phyloP scores from a whole-genome alignment of 768 basidiomycete genomes.

The Agrocybe pediades region DNA sequence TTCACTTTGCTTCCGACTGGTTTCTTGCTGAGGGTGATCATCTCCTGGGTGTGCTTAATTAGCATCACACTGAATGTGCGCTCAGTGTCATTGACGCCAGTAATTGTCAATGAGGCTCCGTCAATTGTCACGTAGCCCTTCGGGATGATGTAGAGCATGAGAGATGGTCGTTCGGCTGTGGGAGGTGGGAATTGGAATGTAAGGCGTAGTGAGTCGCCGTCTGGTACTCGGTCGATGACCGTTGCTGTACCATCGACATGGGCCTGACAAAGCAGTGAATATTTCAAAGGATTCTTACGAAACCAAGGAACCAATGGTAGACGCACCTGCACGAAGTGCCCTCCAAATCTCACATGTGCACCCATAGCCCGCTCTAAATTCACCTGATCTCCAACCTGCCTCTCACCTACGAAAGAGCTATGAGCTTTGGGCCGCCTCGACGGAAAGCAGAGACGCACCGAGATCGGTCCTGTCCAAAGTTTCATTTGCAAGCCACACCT shows the following conservation, averaged over 20 bases:
- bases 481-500: slow-evolving; percentile 95
- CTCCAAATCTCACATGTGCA: slow-evolving; percentile 89
- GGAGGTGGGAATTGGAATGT: slow-evolving; percentile 74
- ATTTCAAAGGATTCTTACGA: not conserved
- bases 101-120: slow-evolving; percentile 91
- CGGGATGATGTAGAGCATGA: slow-evolving; percentile 82
- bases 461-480: slow-evolving; percentile 90
- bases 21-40: slow-evolving; percentile 81
- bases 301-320: not conserved
- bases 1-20: slow-evolving; percentile 81
- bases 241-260: slow-evolving; percentile 92
- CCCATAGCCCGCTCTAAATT: slow-evolving; percentile 97
- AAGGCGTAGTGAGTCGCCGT: slow-evolving; percentile 89
- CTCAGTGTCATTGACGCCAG: slow-evolving; percentile 64
- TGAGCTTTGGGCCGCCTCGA: slow-evolving; percentile 14
- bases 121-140: slow-evolving; percentile 97
- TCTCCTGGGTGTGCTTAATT: slow-evolving; percentile 90
- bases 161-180: slow-evolving; percentile 56
- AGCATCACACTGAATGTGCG: slow-evolving; percentile 89
- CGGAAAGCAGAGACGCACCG: slow-evolving; percentile 44
- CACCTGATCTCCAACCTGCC: slow-evolving; percentile 75
- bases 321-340: slow-evolving; percentile 93
- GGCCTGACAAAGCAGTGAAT: slow-evolving; percentile 51
- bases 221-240: slow-evolving; percentile 60
- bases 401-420: slow-evolving; percentile 55